These are phyloP conservation scores for Rhytidiadelphus loreus DNA, from an alignment of 225 moss, liverwort and hornwort species.

Conservation along the genomic window DNA sequence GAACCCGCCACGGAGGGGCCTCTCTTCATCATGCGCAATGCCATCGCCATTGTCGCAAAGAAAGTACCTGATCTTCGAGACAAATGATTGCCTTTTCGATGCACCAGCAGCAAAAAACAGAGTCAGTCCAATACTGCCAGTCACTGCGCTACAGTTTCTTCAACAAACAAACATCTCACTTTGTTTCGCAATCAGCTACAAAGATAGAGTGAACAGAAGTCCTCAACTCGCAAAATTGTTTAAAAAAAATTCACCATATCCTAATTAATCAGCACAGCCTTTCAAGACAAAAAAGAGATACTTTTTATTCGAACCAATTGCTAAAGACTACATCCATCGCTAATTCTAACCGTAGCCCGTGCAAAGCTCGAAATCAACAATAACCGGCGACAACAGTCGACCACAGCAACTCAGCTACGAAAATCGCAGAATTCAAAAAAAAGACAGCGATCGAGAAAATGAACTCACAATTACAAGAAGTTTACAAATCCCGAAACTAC, in stretches of 20 bases:
- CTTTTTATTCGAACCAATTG: background rate
- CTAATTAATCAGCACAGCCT: background rate
- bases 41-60: slow-evolving; percentile 25
- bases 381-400: background rate
- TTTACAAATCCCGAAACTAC: background rate
- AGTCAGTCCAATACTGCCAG: background rate
- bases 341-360: background rate
- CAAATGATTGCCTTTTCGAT: background rate
- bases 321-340: background rate
- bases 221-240: background rate
- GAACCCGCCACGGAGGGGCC: slow-evolving; percentile 8
- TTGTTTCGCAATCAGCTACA: background rate
- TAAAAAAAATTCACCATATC: background rate
- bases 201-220: background rate
- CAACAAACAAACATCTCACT: background rate
- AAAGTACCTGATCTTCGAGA: background rate
- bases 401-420: background rate
- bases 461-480: background rate
- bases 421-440: background rate
- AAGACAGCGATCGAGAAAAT: background rate
- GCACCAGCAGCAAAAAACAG: background rate
- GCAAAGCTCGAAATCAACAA: background rate
- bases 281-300: background rate
- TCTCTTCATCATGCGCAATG: slow-evolving; percentile 27
- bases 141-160: background rate